Evolutionary conservation across 305 asterid genomes (phyloP).

Genomic region (Petunia hybrid): DNA sequence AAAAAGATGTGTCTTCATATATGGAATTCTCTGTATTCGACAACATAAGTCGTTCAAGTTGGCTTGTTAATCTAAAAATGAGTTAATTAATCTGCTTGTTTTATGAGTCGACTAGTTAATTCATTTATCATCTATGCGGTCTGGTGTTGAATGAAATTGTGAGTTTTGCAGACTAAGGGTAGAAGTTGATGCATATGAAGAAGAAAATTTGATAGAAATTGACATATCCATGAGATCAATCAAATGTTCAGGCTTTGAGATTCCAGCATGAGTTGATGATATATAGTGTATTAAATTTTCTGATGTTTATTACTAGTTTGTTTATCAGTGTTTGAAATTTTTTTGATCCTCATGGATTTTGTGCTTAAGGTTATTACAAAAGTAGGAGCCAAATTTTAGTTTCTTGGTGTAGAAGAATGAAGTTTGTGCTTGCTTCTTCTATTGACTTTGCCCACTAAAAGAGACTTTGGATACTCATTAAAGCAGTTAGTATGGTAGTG

Average conservation of each 20-base stretch:
- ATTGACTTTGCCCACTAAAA: conserved; percentile 23
- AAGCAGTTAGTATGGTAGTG: conserved; percentile 34
- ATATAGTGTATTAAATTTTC: background rate
- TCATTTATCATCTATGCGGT: no score
- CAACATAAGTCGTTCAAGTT: no score
- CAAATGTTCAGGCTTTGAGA: conserved; percentile 21
- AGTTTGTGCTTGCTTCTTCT: conserved; percentile 36
- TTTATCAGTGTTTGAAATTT: background rate
- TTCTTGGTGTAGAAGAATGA: conserved; percentile 36
- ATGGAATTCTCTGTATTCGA: no score
- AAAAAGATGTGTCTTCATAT: no score
- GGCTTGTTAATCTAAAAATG: no score
- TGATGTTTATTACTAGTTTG: background rate
- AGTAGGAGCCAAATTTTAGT: background rate
- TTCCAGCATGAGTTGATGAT: conserved; percentile 1
- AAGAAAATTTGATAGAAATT: conserved; percentile 32
- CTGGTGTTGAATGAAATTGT: no score
- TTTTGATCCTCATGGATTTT: background rate
- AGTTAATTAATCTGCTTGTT: no score
- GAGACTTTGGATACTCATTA: conserved; percentile 35
- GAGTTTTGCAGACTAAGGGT: no score
- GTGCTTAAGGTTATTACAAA: no score
- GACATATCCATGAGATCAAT: conserved; percentile 33
- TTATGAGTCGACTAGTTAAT: no score
- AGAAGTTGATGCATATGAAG: background rate